Conservation (phyloP, 768 basidiomycete species). For the Serpula lacrymans region DNA sequence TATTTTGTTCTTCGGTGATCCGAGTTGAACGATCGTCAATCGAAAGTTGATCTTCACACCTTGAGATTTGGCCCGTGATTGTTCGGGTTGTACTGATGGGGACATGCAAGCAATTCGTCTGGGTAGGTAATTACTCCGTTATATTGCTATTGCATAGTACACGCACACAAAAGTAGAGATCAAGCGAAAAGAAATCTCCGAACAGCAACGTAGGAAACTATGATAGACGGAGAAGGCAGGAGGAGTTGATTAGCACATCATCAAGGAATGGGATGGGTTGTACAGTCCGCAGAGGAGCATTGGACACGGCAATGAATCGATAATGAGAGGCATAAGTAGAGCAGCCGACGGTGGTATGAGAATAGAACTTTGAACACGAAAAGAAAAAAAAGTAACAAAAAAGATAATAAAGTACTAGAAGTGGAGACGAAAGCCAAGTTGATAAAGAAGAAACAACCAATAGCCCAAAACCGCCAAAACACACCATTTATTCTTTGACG, state of each 20-base stretch:
- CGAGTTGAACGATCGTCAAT: too few relatives aligned
- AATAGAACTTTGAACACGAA: slow-evolving; percentile 20
- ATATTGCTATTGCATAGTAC: slow-evolving; percentile 10
- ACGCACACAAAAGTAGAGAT: background rate
- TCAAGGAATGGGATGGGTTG: slow-evolving; percentile 11
- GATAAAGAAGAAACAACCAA: slow-evolving; percentile 62
- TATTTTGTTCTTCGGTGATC: too few relatives aligned
- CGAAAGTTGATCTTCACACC: too few relatives aligned
- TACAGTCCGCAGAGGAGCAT: slow-evolving; percentile 18
- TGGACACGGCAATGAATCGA: slow-evolving; percentile 8
- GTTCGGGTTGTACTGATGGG: too few relatives aligned
- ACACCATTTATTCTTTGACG: slow-evolving; percentile 11
- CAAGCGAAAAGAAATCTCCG: slow-evolving; percentile 11
- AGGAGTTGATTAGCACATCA: slow-evolving; percentile 14
- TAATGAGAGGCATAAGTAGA: slow-evolving; percentile 30
- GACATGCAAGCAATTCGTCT: too few relatives aligned
- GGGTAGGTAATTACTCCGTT: slow-evolving; percentile 10
- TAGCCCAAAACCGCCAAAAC: slow-evolving; percentile 45
- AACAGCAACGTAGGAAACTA: slow-evolving; percentile 8
- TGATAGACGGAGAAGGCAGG: slow-evolving; percentile 12
- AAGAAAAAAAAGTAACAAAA: slow-evolving; percentile 28
- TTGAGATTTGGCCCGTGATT: too few relatives aligned
- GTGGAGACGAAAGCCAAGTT: slow-evolving; percentile 33
- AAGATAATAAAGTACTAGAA: slow-evolving; percentile 27
- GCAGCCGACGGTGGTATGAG: slow-evolving; percentile 27